Percentiles rank a stretch among this genome's conserved stretches.
These are phyloP conservation scores for Pythium diclinum DNA, from an alignment of 352 stramenopile species.

Conservation along the genomic window DNA sequence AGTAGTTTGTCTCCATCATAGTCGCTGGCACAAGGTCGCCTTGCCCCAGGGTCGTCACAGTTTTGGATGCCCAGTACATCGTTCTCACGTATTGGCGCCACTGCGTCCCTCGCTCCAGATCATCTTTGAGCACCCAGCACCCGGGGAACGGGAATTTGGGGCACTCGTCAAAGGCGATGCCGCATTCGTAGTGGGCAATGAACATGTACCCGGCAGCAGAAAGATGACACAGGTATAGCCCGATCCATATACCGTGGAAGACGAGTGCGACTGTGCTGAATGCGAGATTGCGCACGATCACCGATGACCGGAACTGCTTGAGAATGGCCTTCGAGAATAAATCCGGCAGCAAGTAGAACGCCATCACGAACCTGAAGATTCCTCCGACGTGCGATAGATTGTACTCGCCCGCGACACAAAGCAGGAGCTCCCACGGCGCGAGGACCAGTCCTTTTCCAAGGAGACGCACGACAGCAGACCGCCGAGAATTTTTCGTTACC, in stretches of 20 bases:
- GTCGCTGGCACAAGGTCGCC: slow-evolving; percentile 64
- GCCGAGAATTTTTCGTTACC: not conserved
- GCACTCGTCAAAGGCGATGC: slow-evolving; percentile 15
- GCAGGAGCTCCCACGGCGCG: slow-evolving; percentile 5
- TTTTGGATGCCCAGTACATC: slow-evolving; percentile 74
- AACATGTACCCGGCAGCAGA: slow-evolving; percentile 62
- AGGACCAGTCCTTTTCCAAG: not conserved
- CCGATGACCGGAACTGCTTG: slow-evolving; percentile 16
- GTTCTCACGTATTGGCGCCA: slow-evolving; percentile 51
- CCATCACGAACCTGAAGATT: slow-evolving; percentile 22
- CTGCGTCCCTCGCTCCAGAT: slow-evolving; percentile 39
- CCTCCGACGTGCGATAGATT: slow-evolving; percentile 45
- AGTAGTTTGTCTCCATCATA: slow-evolving; percentile 51
- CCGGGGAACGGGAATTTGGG: slow-evolving; percentile 26
- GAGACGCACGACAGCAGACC: not conserved
- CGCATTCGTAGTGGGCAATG: slow-evolving; percentile 34
- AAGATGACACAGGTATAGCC: slow-evolving; percentile 60
- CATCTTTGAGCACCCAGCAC: slow-evolving; percentile 61
- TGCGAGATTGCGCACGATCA: slow-evolving; percentile 30
- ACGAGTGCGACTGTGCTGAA: slow-evolving; percentile 40
- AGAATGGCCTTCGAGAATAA: slow-evolving; percentile 26
- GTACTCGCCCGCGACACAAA: slow-evolving; percentile 22
- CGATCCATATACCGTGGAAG: slow-evolving; percentile 38
- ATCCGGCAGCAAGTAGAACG: slow-evolving; percentile 9
- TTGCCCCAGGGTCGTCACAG: slow-evolving; percentile 63